Conservation (phyloP, 2,329 filamentous ascomycete species). For the Arachnomyces sp. region DNA sequence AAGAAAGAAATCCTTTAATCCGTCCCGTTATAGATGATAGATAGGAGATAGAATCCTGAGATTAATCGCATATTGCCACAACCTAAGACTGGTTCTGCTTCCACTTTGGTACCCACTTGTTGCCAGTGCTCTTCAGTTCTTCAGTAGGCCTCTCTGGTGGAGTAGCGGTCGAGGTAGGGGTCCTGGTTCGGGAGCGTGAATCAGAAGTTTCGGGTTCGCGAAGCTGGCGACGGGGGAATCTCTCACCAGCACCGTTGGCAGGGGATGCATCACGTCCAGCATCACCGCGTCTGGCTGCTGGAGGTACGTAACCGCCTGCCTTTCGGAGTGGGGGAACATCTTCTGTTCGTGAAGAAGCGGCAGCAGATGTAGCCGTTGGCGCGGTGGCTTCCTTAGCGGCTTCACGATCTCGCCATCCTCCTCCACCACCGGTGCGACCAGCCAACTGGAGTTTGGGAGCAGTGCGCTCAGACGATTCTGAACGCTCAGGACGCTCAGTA, state of each 20-base stretch:
- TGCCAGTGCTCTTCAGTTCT: no score
- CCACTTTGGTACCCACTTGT: no score
- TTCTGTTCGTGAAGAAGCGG: conserved; percentile 4
- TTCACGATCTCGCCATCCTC: conserved; percentile 53
- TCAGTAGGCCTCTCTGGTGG: conserved; percentile 4
- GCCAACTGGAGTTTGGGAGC: conserved; percentile 51
- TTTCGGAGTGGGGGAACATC: conserved; percentile 1
- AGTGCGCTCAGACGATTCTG: conserved; percentile 43
- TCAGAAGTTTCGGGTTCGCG: conserved; percentile 5
- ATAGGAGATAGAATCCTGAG: no score
- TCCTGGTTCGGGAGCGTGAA: conserved; percentile 8
- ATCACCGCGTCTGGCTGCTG: conserved; percentile 7
- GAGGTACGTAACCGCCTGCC: conserved; percentile 11
- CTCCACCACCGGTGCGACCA: conserved; percentile 38
- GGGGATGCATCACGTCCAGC: conserved; percentile 8
- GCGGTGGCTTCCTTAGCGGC: conserved; percentile 41
- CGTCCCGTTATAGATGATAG: no score
- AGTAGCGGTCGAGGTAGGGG: conserved; percentile 7
- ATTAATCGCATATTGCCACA: no score
- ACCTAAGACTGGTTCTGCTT: no score
- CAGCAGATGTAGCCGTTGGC: conserved; percentile 3
- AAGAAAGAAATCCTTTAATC: no score
- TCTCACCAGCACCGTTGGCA: conserved; percentile 8
- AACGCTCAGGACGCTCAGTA: conserved; percentile 38
- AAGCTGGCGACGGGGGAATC: not conserved